phyloP scores from a whole-genome alignment of 768 basidiomycete species.

The Tricholomella constricta region DNA sequence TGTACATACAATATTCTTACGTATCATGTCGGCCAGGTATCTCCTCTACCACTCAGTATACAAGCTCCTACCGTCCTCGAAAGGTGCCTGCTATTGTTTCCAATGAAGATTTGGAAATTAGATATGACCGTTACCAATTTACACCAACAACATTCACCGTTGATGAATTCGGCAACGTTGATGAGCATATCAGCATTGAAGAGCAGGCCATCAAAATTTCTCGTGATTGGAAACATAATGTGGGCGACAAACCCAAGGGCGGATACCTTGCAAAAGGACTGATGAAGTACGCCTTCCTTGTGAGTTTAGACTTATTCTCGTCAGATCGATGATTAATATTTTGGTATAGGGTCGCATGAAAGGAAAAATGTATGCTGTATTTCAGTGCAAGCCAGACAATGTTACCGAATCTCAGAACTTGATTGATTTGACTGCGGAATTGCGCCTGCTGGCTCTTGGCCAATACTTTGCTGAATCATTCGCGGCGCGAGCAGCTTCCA shows the following conservation, averaged over 20 bases:
- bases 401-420: background rate
- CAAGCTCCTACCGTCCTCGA: background rate
- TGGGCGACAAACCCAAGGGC: background rate
- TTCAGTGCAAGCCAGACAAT: background rate
- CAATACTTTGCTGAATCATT: conserved; percentile 3
- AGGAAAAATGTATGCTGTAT: background rate
- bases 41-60: background rate
- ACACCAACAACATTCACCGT: background rate
- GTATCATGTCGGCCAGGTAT: background rate
- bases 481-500: background rate
- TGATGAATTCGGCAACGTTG: background rate
- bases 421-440: background rate
- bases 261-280: conserved; percentile 16
- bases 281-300: conserved; percentile 15
- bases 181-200: conserved; percentile 2
- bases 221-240: conserved; percentile 8
- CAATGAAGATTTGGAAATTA: background rate
- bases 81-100: background rate
- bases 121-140: background rate
- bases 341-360: background rate
- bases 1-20: no score
- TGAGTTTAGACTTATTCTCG: background rate
- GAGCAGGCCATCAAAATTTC: conserved; percentile 13
- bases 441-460: background rate
- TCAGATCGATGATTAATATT: background rate